Base-by-base conservation (phyloP, 2,329 filamentous ascomycete genomes). In the Colletotrichum sp. region DNA sequence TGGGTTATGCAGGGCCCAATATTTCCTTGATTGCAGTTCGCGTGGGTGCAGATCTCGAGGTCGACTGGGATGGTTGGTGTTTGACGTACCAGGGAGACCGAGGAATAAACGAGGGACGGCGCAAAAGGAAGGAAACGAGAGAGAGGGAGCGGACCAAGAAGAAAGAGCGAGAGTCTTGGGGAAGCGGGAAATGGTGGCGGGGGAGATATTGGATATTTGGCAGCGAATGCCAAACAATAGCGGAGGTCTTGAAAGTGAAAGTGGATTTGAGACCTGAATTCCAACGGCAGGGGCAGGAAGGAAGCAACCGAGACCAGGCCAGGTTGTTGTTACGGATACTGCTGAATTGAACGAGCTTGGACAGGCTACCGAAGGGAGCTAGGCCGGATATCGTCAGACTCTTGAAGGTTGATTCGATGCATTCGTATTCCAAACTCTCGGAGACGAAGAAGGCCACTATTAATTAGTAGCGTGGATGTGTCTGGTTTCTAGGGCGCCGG, bases 191-290 rank as follows among this genome's bases (percentile, higher is more conserved):
- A 64, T 65, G 59, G 57, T 72, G 73, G 70, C 73, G 70, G 70
- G 49, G 55, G 44, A 73, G 73, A 69, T 76, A 76, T 76, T 76
- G 73, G 64, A 76, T 73, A 69, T 73, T 76, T 76, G 73, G 70
- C 70, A 60, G 70, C 70, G 36, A 65, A 73, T 76, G 70, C 73
- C 73, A 76, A 69, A 76, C 73, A 72, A 72, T 59, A 76, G 72
- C 69, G 72, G 73, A 76, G 70, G 63, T 55, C 28, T 59, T 52
- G 57, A 34, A 32, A 59, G 68, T 62, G 67, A 52, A 44, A 70
- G 68, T 70, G 68, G 68, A 70, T 66, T 49, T 71, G 70, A 34
- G 59, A 52, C 44, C n/a, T 52, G 44, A 76, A 73, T 76, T 57
- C 70, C 70, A 76, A n/a, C 64, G 44, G 69, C 72, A 75, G 72